Conservation (phyloP, 106 monocot genomes). For the Acorus calamus region DNA sequence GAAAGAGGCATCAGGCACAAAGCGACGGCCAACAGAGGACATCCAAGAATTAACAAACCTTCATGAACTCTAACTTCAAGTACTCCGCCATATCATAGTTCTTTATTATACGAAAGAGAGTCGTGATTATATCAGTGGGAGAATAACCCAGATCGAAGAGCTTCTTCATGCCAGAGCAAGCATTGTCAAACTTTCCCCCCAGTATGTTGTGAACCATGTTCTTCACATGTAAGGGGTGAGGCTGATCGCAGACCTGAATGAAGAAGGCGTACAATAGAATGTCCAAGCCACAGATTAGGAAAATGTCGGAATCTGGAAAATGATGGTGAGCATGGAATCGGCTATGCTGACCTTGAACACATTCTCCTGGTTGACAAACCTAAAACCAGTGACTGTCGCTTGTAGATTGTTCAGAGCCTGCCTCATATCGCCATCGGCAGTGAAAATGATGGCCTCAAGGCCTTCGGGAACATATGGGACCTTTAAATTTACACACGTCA, state of each 20-base stretch:
- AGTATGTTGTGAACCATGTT: conserved; percentile 83
- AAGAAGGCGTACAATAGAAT: too few species aligned
- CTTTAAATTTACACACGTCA: conserved; percentile 8
- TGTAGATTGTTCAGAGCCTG: conserved; percentile 98
- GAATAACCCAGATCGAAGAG: conserved; percentile 95
- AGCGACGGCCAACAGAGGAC: not conserved
- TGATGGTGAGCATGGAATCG: not conserved
- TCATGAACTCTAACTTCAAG: conserved; percentile 90
- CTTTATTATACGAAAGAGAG: conserved; percentile 83
- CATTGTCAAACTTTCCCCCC: conserved; percentile 85
- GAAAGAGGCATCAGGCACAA: not conserved
- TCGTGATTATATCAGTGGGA: conserved; percentile 95
- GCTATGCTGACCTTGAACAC: conserved; percentile 70
- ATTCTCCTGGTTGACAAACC: conserved; percentile 94
- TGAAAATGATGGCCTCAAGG: conserved; percentile 96
- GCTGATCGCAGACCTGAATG: conserved; percentile 90
- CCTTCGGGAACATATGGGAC: conserved; percentile 91
- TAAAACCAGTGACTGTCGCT: conserved; percentile 90
- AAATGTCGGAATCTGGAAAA: not conserved
- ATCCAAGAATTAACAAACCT: conserved; percentile 24
- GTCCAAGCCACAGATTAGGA: too few species aligned
- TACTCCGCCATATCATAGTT: conserved; percentile 98
- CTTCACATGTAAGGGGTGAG: conserved; percentile 95
- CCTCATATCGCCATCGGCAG: conserved; percentile 99
- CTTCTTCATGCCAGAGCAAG: conserved; percentile 78